Evolutionary conservation across 768 basidiomycete species (phyloP), one percentile per base, ranked within the genome.

Genomic region (Suillus variegatus): DNA sequence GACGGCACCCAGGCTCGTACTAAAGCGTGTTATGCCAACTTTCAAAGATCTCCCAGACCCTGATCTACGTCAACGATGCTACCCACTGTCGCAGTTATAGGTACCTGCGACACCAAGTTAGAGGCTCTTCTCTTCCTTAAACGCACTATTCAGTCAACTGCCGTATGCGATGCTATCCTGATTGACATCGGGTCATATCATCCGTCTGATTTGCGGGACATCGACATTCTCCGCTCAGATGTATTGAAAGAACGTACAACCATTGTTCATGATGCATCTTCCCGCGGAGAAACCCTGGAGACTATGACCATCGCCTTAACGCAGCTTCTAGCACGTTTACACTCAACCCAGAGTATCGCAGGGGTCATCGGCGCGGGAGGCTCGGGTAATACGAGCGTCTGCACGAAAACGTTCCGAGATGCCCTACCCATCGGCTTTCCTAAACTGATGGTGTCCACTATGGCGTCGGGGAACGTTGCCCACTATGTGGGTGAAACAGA

Each of bases 401-500:
- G 73, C 38, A 68, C 69, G 10, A 16, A 66, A 13, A 70, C 71
- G 4, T 77, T 72, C 47, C 66, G 73, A 25, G 61, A 62, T 20
- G 66, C 68, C 28, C 38, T 76, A 32, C 67, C 69, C 41, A 72
- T 76, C 47, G 76, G 76, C 1, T 75, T 78, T 14, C 74, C 72
- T 36, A 77, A 74, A 54, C 65, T 72, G 49, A 47, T 74, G 57
- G 68, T 76, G 36, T 75, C 76, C 18, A 77, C 77, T 32, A 78
- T 77, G 71, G 68, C 74, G 3, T 71, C 74, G 2, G 76, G 77
- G 54, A 63, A 75, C 52, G 63, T 64, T 0, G 57, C 63, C 13
- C 66, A 67, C 62, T 74, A 78, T 40, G 73, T 78, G 13, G 77
- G 74, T 16, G 76, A 72, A 66, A 74, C 74, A 2, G 75, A 76